phyloP scores from a whole-genome alignment of 2,329 filamentous ascomycete genomes.

The Fusarium pilosicola region DNA sequence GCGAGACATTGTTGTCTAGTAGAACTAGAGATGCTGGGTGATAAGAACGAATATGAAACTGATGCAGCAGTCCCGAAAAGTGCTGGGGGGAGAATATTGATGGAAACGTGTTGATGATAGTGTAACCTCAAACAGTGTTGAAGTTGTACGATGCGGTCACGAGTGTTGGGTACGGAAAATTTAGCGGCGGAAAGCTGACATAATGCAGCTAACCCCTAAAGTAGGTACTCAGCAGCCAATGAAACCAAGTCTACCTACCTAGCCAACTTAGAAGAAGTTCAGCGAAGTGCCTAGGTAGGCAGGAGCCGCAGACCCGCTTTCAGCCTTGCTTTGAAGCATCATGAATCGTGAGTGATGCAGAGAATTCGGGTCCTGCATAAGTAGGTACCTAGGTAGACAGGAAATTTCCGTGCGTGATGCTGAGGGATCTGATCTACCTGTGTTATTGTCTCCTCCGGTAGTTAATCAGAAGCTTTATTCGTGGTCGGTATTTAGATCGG shows the following conservation, averaged over 20 bases:
- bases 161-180: conserved; percentile 41
- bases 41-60: conserved; percentile 24
- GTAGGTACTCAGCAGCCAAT: conserved; percentile 1
- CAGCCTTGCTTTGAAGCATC: neutral
- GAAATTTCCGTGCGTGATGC: neutral
- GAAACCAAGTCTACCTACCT: neutral
- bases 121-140: conserved; percentile 28
- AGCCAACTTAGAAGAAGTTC: neutral
- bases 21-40: conserved; percentile 7
- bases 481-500: neutral
- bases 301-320: neutral
- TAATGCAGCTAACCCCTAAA: conserved; percentile 14
- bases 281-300: neutral
- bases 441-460: neutral
- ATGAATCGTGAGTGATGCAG: neutral
- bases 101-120: conserved; percentile 32
- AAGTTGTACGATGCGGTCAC: conserved; percentile 37
- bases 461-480: neutral
- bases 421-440: neutral
- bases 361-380: neutral
- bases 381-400: too few species aligned
- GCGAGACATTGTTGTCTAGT: conserved; percentile 77
- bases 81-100: conserved; percentile 31
- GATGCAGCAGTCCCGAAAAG: conserved; percentile 43
- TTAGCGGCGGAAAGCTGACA: conserved; percentile 40